Percentiles rank a stretch among this genome's conserved stretches.
phyloP scores from a whole-genome alignment of 495 filamentous ascomycete genomes.

The Xylaria flabelliformis region DNA sequence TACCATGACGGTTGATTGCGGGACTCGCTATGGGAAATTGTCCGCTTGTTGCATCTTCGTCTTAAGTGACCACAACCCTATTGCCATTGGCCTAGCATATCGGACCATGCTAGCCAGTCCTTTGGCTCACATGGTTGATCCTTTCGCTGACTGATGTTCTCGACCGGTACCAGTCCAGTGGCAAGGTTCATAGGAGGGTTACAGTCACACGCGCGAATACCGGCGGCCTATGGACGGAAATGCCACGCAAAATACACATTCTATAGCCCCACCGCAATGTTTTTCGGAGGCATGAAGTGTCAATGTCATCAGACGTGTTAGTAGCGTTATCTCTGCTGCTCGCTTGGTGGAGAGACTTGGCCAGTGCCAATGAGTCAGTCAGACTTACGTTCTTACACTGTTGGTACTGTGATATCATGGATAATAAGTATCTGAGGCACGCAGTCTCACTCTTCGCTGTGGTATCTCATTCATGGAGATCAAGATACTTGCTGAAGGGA shows the following conservation, averaged over 20 bases:
- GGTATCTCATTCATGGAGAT: constrained; percentile 38
- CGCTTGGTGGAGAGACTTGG: constrained; percentile 20
- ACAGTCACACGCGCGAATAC: constrained; percentile 33
- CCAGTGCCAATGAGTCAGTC: constrained; percentile 14
- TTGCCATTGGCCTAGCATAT: constrained; percentile 11
- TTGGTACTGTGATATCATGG: constrained; percentile 33
- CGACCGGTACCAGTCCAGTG: constrained; percentile 36
- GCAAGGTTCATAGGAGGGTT: constrained; percentile 31
- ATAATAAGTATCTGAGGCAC: constrained; percentile 39
- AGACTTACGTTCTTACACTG: constrained; percentile 2
- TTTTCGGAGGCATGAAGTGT: background rate
- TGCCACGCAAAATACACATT: background rate
- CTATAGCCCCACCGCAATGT: constrained; percentile 31
- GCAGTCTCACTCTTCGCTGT: constrained; percentile 28
- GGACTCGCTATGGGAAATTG: constrained; percentile 12
- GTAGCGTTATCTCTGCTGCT: constrained; percentile 26
- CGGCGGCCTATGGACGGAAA: background rate
- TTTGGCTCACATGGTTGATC: constrained; percentile 36
- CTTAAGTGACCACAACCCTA: constrained; percentile 27
- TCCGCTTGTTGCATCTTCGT: constrained; percentile 28
- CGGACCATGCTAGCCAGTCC: constrained; percentile 37
- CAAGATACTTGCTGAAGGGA: constrained; percentile 35
- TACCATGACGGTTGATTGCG: background rate
- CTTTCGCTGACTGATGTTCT: constrained; percentile 30
- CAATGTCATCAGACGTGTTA: constrained; percentile 31